Base-by-base conservation (phyloP, 352 stramenopile species). In the Phytophthora citrophthora region DNA sequence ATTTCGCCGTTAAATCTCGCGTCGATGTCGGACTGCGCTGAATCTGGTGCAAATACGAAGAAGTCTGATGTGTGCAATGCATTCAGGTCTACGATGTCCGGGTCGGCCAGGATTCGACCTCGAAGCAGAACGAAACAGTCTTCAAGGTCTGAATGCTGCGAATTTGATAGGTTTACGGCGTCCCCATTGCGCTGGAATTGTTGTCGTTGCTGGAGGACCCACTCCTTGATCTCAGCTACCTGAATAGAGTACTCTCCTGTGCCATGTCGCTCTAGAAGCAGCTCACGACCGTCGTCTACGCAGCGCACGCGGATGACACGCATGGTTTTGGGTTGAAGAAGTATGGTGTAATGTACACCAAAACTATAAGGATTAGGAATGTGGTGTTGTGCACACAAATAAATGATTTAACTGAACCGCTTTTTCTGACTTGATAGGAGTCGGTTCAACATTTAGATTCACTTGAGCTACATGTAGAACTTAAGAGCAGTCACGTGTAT, bases 1-100 rank as follows among this genome's bases (percentile, higher is more conserved):
- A 52, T 48, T 64, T 47, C 57, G 16, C 41, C 56, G 32, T 36
- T 39, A 56, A 39, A 53, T 26, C 24, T 51, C 36, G 36, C 46
- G 31, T 34, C 10, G 20, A 13, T 23, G 26, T 0, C 5, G n/a
- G 15, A 39, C n/a, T 54, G 43, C 12, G 52, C 46, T 51, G 39
- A 20, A 55, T 86, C 77, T n/a, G 73, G 48, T 38, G 77, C 73
- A 54, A 92, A 78, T 29, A 92, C 81, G 51, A 92, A 84, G 61
- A 92, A 90, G 31, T 92, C 83, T 10, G 69, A 52, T 0, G 70
- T 20, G 5, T 41, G 40, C 24, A 89, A 72, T 16, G 79, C 67
- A 56, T 87, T 82, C 15, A 92, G 56, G 49, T 89, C 74, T 40
- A 92, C 45, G 32, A 81, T 61, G 64, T 92, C 83, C 20, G 64